Evolutionary conservation across 2,329 filamentous ascomycete genomes (phyloP).

Genomic region (Lecanoromycetidae sp.): DNA sequence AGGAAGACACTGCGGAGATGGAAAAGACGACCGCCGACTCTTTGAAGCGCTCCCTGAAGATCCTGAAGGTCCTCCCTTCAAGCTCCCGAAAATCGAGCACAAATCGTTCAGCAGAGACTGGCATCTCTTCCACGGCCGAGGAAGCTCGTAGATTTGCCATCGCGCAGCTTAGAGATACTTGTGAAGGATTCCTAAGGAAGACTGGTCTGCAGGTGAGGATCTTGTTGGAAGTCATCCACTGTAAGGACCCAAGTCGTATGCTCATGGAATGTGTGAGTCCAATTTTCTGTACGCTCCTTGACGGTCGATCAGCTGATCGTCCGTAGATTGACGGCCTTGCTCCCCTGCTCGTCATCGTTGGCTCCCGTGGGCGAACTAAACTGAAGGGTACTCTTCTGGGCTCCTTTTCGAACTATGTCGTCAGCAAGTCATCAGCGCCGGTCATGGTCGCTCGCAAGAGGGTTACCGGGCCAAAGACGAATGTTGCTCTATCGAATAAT

Average conservation of each 20-base stretch:
- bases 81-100: constrained; percentile 30
- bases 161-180: constrained; percentile 71
- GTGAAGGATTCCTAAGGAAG: constrained; percentile 76
- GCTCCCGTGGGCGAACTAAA: constrained; percentile 79
- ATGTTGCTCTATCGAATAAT: constrained; percentile 68
- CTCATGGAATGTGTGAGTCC: constrained; percentile 71
- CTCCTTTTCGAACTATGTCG: constrained; percentile 93
- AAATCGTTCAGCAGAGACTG: constrained; percentile 34
- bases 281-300: too few species aligned
- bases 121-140: constrained; percentile 55
- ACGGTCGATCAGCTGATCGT: too few species aligned
- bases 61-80: constrained; percentile 20
- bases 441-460: constrained; percentile 96
- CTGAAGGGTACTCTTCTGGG: constrained; percentile 90
- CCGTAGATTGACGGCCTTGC: constrained; percentile 73
- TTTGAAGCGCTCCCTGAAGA: constrained; percentile 25
- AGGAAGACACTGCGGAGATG: constrained; percentile 62
- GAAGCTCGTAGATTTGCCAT: constrained; percentile 69
- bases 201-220: constrained; percentile 86
- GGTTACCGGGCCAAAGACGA: constrained; percentile 62
- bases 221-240: constrained; percentile 92
- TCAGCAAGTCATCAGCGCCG: constrained; percentile 90
- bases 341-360: constrained; percentile 85
- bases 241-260: constrained; percentile 92
- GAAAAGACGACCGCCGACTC: constrained; percentile 45